These are phyloP conservation scores for Trypanosoma theileri DNA, from an alignment of 208 protist genomes.

Conservation along the genomic window DNA sequence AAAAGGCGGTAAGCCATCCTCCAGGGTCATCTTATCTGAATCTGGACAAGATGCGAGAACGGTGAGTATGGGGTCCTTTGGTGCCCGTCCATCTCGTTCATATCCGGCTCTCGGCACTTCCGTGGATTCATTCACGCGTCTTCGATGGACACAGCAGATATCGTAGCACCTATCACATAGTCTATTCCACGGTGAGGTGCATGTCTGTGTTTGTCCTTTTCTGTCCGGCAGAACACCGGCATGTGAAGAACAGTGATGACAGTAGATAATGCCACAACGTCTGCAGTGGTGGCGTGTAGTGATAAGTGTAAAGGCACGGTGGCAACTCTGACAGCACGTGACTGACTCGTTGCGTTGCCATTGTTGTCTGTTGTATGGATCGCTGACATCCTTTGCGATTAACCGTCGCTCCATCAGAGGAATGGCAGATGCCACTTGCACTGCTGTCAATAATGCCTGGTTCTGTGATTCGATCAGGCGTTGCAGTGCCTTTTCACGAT, in stretches of 20 bases:
- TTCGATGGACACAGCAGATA: constrained; percentile 40
- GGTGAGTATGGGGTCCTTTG: not conserved
- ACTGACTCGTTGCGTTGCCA: constrained; percentile 45
- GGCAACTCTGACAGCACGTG: constrained; percentile 37
- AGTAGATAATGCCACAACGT: constrained; percentile 77
- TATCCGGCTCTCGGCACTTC: not conserved
- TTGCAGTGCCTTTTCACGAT: constrained; percentile 10
- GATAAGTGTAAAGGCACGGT: constrained; percentile 37
- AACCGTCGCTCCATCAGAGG: constrained; percentile 38
- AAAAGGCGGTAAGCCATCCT: constrained; percentile 25
- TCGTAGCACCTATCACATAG: constrained; percentile 56
- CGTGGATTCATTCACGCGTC: constrained; percentile 3
- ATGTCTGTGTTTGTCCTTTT: not conserved
- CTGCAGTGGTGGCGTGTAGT: constrained; percentile 56
- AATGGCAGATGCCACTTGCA: constrained; percentile 33
- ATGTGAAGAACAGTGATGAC: constrained; percentile 54
- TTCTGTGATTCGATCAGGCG: constrained; percentile 34
- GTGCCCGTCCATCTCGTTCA: constrained; percentile 9
- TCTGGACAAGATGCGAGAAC: constrained; percentile 7
- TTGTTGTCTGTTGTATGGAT: constrained; percentile 41
- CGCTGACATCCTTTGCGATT: constrained; percentile 35
- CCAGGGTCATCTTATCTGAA: constrained; percentile 8
- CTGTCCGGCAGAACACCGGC: constrained; percentile 43
- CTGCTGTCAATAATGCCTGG: constrained; percentile 36
- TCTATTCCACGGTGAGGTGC: constrained; percentile 36